phyloP scores from a whole-genome alignment of 1,284 basidiomycete species.

The Fomitopsis palustris region DNA sequence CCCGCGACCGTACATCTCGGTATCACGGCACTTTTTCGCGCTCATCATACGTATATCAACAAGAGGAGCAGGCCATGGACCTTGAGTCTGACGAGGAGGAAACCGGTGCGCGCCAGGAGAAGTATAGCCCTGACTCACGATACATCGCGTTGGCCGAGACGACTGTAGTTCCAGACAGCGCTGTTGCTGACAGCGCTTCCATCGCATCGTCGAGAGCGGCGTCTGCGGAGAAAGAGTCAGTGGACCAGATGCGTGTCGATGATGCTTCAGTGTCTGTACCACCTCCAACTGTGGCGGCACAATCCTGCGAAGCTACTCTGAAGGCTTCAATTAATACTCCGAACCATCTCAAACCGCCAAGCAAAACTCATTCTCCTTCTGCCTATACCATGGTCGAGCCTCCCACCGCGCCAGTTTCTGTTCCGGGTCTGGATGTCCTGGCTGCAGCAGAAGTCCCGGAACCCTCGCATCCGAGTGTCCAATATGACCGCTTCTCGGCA shows the following conservation, averaged over 20 bases:
- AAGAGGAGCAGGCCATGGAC: conserved; percentile 18
- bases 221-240: background rate
- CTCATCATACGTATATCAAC: background rate
- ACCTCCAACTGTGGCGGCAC: background rate
- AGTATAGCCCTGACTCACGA: background rate
- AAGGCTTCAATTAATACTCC: background rate
- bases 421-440: too few relatives aligned
- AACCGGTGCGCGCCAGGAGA: background rate
- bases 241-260: background rate
- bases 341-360: background rate
- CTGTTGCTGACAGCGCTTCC: background rate
- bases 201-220: conserved; percentile 5
- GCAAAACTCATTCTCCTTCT: background rate
- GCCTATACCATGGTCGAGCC: background rate
- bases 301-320: background rate
- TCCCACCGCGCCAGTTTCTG: background rate
- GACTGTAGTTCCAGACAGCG: background rate
- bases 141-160: background rate
- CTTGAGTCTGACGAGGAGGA: conserved; percentile 16
- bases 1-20: background rate
- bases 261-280: background rate
- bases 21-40: background rate
- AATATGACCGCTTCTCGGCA: too few relatives aligned
- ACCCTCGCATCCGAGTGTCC: background rate
- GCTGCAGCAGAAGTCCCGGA: background rate